Base-by-base conservation (phyloP, 371 early-diverging fungal species). In the Lichtheimia hyalospora region DNA sequence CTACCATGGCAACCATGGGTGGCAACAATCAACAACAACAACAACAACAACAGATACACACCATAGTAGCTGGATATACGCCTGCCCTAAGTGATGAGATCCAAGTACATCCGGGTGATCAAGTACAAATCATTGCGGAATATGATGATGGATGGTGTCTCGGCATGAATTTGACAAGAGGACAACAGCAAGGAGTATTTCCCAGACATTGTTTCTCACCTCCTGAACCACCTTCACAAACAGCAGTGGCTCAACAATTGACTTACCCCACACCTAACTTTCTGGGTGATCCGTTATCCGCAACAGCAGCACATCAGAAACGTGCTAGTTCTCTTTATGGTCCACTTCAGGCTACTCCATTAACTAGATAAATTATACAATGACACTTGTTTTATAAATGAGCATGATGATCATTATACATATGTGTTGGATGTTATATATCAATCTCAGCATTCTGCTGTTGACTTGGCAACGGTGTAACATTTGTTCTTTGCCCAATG, bases 141-240 rank as follows among this genome's bases (percentile, higher is more conserved):
- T 70, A 70, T 49, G 66, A 70, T 34, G 63, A 70, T 40, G 69
- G 69, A 24, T 70, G 66, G 63, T 63, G 63, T 49, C 54, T 62
- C 14, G 69, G 62, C 25, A 5, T 41, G 28, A 63, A 66, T 41
- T 23, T 66, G 49, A 66, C 59, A 5, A 60, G 56, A 18, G 64
- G 64, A 44, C 49, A 50, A 8, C 56, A 48, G 24, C 60, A 56
- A 28, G 86, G 86, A 13, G 83, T 83, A 2, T 82, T 85, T 73
- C 86, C 86, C 6, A 71, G 77, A 42, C 80, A 80, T 54, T 83
- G 84, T 54, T 41, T 64, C 34, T 41, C 54, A 3, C 60, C 65
- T 18, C 65, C 60, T 5, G 28, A 42, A 16, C 13, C n/a, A 21
- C 2, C 39, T 20, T 21, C 49, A 54, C 25, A 56, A 21, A 16